Base-by-base conservation (phyloP, 2,329 filamentous ascomycete species). In the Penicillium aurantiogriseum region DNA sequence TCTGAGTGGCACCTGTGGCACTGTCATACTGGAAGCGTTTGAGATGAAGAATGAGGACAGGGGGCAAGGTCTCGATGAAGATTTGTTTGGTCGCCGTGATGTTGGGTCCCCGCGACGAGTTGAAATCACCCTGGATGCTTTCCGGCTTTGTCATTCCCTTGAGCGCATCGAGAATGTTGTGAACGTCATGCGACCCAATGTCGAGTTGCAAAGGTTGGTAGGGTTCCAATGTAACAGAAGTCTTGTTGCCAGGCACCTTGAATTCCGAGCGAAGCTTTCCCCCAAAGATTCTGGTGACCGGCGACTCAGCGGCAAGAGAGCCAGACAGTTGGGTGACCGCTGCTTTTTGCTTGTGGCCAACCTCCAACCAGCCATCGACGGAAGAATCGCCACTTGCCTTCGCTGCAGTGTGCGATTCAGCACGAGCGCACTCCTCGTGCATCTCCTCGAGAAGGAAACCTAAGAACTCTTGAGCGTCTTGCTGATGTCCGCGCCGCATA, bases 21-120 rank as follows among this genome's bases (percentile, higher is more conserved):
- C 87, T 90, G 68, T 97, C 92, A 68, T 96, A 97, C 68, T 97
- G 91, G 81, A 99, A 99, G 44, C 94, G 91, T 79, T 99, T 99
- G 42, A 99, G 82, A 71, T 99, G 94, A 9, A 99, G 83, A 53
- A 97, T 96, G 13, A 99, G 83, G 4, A 97, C 90, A 0, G 92
- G 91, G 0, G 94, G 94, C 17, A 97, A 80, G 1, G 87, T 90
- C 68, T 97, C 93, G 61, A 99, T 96, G 66, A 95, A 92, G 2
- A 96, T 88, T 74, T 97, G 94, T 77, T 97, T 99, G 33, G 90
- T 96, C 2, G 91, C 92, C 27, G 85, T 84, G 29, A 88, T 86
- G 65, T 88, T 88, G 51, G 87, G 85, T 31, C 92, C 92, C 49
- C 90, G 88, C 6, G 88, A 84, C 4, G 90, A 90, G 67, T 88